These are phyloP conservation scores for Gillenia trifoliata DNA, from an alignment of 306 rosid genomes.

Conservation along the genomic window DNA sequence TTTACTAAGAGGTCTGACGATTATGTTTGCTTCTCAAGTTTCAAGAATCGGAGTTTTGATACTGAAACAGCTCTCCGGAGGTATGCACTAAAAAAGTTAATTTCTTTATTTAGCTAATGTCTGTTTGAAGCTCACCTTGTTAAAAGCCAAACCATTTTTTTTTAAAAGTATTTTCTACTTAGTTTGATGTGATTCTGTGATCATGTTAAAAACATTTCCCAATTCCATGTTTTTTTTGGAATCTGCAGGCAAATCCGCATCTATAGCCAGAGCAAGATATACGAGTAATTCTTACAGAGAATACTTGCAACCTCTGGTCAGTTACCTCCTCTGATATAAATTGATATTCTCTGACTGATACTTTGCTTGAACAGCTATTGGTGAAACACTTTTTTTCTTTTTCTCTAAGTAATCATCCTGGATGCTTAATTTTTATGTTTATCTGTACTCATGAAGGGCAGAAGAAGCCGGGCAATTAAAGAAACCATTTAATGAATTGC, in stretches of 20 bases:
- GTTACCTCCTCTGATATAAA: not conserved
- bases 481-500: not conserved
- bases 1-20: not conserved
- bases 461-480: not conserved
- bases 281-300: slow-evolving; percentile 3
- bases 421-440: not conserved
- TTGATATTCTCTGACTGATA: too few relatives aligned
- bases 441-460: not conserved
- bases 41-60: slow-evolving; percentile 30
- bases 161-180: not conserved
- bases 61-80: slow-evolving; percentile 24
- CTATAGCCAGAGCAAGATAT: slow-evolving; percentile 1
- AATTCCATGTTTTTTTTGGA: too few relatives aligned
- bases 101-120: not conserved
- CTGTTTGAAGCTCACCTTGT: not conserved
- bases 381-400: not conserved
- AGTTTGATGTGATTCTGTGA: not conserved
- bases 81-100: slow-evolving; percentile 13
- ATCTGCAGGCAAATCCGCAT: slow-evolving; percentile 15
- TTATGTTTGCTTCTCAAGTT: slow-evolving; percentile 22
- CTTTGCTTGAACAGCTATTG: too few relatives aligned
- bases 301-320: slow-evolving; percentile 21
- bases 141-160: not conserved
- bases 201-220: not conserved
- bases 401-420: not conserved